Evolutionary conservation across 495 filamentous ascomycete genomes (phyloP).

Genomic region (Rhizodiscina lignyota): DNA sequence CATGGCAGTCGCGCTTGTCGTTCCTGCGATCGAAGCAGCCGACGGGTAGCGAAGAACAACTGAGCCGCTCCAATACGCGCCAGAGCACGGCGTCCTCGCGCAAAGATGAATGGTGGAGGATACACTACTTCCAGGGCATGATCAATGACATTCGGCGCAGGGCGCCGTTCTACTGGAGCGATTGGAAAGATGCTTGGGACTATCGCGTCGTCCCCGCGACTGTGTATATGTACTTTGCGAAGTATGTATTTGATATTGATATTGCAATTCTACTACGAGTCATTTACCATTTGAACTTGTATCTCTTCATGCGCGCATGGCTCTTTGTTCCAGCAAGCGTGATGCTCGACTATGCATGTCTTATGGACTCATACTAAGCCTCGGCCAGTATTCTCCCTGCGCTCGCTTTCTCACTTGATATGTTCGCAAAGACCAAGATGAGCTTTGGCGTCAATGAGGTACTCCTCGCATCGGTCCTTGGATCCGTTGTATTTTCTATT

Average conservation of each 20-base stretch:
- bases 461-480: slow-evolving; percentile 26
- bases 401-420: slow-evolving; percentile 28
- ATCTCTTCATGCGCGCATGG: too few species aligned
- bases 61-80: too few species aligned
- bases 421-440: slow-evolving; percentile 22
- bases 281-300: too few species aligned
- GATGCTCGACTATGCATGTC: too few species aligned
- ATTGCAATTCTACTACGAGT: too few species aligned
- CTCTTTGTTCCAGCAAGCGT: too few species aligned
- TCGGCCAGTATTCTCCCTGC: slow-evolving; percentile 28
- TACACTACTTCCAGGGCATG: slow-evolving; percentile 23
- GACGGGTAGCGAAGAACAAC: too few species aligned
- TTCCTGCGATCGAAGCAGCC: too few species aligned
- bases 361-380: too few species aligned
- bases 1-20: too few species aligned
- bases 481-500: slow-evolving; percentile 23
- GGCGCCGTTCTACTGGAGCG: slow-evolving; percentile 25
- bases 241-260: slow-evolving; percentile 17
- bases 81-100: too few species aligned
- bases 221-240: slow-evolving; percentile 30
- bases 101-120: slow-evolving; percentile 14
- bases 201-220: slow-evolving; percentile 26
- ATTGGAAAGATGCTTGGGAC: slow-evolving; percentile 25
- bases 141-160: slow-evolving; percentile 24
- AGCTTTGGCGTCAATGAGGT: slow-evolving; percentile 31